Base-by-base conservation (phyloP, 768 basidiomycete species). In the Lactarius evosmus region DNA sequence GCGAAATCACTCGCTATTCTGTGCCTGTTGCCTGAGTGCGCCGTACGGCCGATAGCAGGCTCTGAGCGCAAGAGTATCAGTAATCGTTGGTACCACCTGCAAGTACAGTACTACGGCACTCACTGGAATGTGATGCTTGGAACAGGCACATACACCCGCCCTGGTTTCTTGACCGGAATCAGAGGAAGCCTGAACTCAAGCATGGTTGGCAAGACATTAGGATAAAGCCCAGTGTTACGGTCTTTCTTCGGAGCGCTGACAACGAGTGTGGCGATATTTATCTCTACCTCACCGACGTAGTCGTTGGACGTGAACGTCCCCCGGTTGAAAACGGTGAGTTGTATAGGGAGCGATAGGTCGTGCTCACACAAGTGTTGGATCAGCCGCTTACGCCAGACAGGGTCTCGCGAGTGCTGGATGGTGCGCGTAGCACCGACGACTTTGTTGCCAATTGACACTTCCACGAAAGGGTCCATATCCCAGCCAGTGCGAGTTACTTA, bases 381-480 rank as follows among this genome's bases (percentile, higher is more conserved):
- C 4, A 98, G 78, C 74, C 95, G 95, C 77, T 98, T 95, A 66
- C 97, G 91, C 92, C 94, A 98, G 1, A 82, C 81, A 0, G 96
- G 96, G 72, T 91, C 93, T 60, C 87, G 77, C 63, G 85, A 87
- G 74, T 94, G 93, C 3, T 93, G 84, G 60, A 95, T 86, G 29
- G 93, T 86, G 34, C 91, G 87, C 0, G 95, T 98, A n/a, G n/a
- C n/a, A 2, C 95, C 82, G 77, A 98, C 98, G 4, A 98, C 91
- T 74, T 97, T 98, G 78, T 95, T 95, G 33, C 95, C 93, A 66
- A 99, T 98, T 3, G 93, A 93, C 67, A 95, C 83, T 65, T 98
- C 94, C 27, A 93, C 91, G 71, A 98, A 98, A 0, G 95, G 95
- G 70, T 98, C 95, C 95, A 98, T 97, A 72, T 98, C 95, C 83